Base-by-base conservation (phyloP, 1,284 basidiomycete genomes). In the Mycena citricolor region DNA sequence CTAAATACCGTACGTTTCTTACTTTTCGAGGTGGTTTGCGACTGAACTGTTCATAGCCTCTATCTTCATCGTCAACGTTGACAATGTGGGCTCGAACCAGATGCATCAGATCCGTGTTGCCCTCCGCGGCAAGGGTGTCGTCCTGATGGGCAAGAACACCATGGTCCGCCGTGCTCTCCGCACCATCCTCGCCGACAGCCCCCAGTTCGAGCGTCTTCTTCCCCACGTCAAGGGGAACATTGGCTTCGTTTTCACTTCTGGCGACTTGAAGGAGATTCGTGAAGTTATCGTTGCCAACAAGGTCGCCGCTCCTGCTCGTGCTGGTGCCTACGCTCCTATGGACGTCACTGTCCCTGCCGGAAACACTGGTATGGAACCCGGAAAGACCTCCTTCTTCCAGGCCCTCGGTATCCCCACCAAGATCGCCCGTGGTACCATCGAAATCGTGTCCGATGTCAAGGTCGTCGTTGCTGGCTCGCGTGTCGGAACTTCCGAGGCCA, bases 331-430 rank as follows among this genome's bases (percentile, higher is more conserved):
- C 61, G 94, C 95, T 32, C 91, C 95, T 61, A 82, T 79, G 72
- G 88, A 98, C 65, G 95, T 99, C 67, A 78, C 69, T 56, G 90
- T 99, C 62, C 90, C 92, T 42, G 93, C 85, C 46, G 90, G 94
- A 55, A 98, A 98, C 87, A 99, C 95, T 51, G 95, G 95, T 71
- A 99, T 99, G 95, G 97, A 98, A 71, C 95, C 95, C 63, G 94
- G 94, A 65, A 97, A 97, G 81, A 97, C 94, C 52, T 94, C 94
- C 61, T 99, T 99, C 93, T 99, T 99, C 93, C 95, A 99, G 81
- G 95, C 95, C 51, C 87, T 99, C 64, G 90, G 91, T 80, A 94
- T 99, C 69, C 95, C 97, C 40, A 99, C 95, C 73, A 99, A 99
- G 86, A 99, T 99, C 62, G 94, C 97, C 49, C 90, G 95, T 87